Base-by-base conservation (phyloP, 2,329 filamentous ascomycete genomes). In the Rasamsonia emersonii region DNA sequence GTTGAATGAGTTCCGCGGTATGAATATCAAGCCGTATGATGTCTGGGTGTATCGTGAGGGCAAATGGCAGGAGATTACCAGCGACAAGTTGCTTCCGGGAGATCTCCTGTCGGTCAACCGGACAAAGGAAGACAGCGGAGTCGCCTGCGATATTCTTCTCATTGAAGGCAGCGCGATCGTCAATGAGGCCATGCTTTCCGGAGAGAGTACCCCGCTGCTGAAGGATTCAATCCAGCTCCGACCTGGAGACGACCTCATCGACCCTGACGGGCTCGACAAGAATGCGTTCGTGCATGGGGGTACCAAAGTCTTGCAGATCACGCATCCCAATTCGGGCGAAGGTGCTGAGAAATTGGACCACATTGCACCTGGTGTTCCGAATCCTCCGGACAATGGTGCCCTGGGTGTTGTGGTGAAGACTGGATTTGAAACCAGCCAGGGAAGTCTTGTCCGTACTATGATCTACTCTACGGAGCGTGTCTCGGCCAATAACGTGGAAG, bases 401-500 rank as follows among this genome's bases (percentile, higher is more conserved):
- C 75, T 96, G 69, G 91, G 88, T 40, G 75, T 98, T 41, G 86
- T 98, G 27, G 81, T 88, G 52, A 96, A 95, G 73, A 98, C 91
- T 33, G 91, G 91, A 9, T 98, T 98, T 51, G 93, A 98, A 64
- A 98, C 91, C 8, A 96, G 89, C 35, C 93, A 98, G 63, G 91
- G 91, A 42, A 95, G 86, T 60, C 75, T 98, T 38, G 91, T 98
- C 39, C 83, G 91, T 41, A 98, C 91, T 46, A 98, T 98, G 91
- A 98, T 98, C 52, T 98, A 94, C 67, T 95, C 93, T 1, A 98
- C 91, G 2, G 91, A 98, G 61, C 86, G 89, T 44, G 89, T 98
- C 15, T 96, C 89, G n/a, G 91, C 91, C 47, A 95, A 95, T 65
- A 96, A 98, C 53, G 79, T 80, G 26, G 91, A 98, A 62, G 91